Conservation (phyloP, 805 yeast genomes). For the Hanseniaspora valbyensis region DNA sequence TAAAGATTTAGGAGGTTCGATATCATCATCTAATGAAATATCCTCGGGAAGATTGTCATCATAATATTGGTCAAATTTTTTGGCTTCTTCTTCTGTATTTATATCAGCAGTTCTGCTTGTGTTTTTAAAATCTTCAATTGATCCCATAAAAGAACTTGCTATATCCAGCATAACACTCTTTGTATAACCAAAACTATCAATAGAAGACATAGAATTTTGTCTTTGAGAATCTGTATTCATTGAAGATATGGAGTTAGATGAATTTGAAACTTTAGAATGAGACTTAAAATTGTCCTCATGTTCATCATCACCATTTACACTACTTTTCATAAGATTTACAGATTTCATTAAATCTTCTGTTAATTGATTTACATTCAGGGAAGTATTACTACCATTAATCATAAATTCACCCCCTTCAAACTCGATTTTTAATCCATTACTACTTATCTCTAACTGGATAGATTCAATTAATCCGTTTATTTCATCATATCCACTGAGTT, state of each 20-base stretch:
- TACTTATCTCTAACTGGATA: neutral
- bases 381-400: neutral
- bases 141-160: conserved; percentile 40
- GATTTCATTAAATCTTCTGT: conserved; percentile 10
- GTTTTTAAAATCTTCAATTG: conserved; percentile 26
- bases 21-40: neutral
- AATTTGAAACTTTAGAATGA: neutral
- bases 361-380: conserved; percentile 1
- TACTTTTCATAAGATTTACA: neutral
- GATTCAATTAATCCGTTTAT: neutral
- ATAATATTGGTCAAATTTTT: neutral
- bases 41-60: neutral
- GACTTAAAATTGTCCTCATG: neutral
- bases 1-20: neutral
- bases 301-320: neutral
- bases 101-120: conserved; percentile 13
- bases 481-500: neutral
- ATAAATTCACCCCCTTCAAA: conserved; percentile 1
- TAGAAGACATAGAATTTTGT: neutral
- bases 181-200: conserved; percentile 42
- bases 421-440: conserved; percentile 3
- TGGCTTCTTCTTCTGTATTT: neutral
- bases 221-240: neutral
- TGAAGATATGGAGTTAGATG: neutral
- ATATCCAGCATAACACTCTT: conserved; percentile 60